Evolutionary conservation across 257 asterid genomes (phyloP), one percentile per base, ranked within the genome.

Genomic region (Nicotiana paniculata): DNA sequence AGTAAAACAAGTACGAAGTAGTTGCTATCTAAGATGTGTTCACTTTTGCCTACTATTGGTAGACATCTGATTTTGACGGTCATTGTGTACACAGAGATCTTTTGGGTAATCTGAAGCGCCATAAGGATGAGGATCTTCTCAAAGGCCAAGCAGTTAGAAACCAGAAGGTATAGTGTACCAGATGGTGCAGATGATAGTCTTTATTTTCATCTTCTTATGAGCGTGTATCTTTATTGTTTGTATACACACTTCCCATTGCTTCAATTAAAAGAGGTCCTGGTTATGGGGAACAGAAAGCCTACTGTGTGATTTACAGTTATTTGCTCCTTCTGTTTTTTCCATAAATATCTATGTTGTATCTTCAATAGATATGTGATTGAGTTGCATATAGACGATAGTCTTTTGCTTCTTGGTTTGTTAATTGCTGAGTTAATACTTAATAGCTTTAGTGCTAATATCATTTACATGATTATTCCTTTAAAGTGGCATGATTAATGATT

Each of bases 101-200:
- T 77, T 85, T 87, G 90, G 90, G 88, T 84, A 96, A 90, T 88
- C 88, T 96, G 63, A 93, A 87, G 89, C 90, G 81, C 65, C 92
- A 91, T 54, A 96, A 88, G 85, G 97, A 93, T 82, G 97, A 93
- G 87, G 99, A 96, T 87, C 62, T 92, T 80, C 89, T 86, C 59
- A 92, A 93, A 85, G 97, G 98, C 26, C 97, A 87, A 89, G 97
- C 98, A 81, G 95, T 96, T 15, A 96, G 91, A 90, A 92, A 90
- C 81, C 99, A 96, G 83, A 91, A 87, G 98, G 98, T 94, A 92
- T 79, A 63, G 9, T 82, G 37, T 33, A 75, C 28, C 64, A 75
- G 46, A 75, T 51, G 48, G 48, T 5, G 28, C 16, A 15, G 4
- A 48, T 2, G 2, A 48, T 26, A 48, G n/a, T 67, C 72, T 58